A percentile compares a stretch with the other conserved stretches of the same genome.
These are phyloP conservation scores for Penicillium concentricum DNA, from an alignment of 2,329 filamentous ascomycete species.

Conservation along the genomic window DNA sequence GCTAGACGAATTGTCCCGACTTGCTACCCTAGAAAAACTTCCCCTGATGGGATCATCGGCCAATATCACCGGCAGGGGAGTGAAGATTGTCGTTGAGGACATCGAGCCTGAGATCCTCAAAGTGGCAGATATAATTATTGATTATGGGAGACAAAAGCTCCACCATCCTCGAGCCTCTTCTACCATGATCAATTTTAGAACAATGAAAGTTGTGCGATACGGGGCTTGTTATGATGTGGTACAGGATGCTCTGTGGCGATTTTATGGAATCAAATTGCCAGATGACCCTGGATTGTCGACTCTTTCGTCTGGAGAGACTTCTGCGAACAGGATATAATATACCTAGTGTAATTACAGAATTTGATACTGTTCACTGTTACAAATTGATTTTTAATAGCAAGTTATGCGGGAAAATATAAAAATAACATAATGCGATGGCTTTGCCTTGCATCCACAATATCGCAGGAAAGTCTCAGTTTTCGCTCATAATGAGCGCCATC, in stretches of 20 bases:
- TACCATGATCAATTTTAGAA: constrained; percentile 31
- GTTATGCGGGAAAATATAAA: background rate
- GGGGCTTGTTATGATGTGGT: constrained; percentile 34
- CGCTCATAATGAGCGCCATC: too few relatives aligned
- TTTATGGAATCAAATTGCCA: constrained; percentile 18
- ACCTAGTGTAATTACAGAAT: background rate
- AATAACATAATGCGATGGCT: background rate
- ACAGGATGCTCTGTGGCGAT: constrained; percentile 23
- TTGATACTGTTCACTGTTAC: too few relatives aligned
- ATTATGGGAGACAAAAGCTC: constrained; percentile 32
- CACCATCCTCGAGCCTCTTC: constrained; percentile 25
- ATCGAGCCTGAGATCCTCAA: constrained; percentile 30
- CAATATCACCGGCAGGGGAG: constrained; percentile 32
- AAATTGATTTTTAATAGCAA: background rate
- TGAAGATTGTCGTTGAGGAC: constrained; percentile 28
- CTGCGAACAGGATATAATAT: background rate
- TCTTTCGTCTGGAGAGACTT: constrained; percentile 8
- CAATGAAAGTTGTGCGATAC: constrained; percentile 25
- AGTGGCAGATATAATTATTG: constrained; percentile 32
- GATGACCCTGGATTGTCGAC: constrained; percentile 18
- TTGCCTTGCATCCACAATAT: background rate
- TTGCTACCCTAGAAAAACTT: constrained; percentile 21
- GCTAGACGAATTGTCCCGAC: constrained; percentile 26
- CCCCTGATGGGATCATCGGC: constrained; percentile 32
- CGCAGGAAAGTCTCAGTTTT: background rate